Conservation (phyloP, 2,329 filamentous ascomycete genomes). For the Pezicula neosporulosa region DNA sequence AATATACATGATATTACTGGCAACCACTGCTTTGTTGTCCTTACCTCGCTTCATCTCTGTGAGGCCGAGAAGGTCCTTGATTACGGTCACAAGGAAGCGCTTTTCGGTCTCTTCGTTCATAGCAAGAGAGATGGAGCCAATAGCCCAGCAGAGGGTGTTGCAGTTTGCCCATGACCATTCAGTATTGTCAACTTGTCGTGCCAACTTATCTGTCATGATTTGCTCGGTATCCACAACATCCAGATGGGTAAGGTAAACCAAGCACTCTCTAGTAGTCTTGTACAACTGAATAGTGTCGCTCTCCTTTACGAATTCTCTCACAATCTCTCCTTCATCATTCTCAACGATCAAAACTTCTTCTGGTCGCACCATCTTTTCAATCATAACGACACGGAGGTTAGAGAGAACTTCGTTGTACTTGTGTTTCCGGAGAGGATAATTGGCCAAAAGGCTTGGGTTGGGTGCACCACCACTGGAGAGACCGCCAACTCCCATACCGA, state of each 20-base stretch:
- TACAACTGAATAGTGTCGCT: slow-evolving; percentile 98
- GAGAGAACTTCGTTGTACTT: slow-evolving; percentile 94
- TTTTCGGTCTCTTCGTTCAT: slow-evolving; percentile 99
- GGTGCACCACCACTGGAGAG: slow-evolving; percentile 78
- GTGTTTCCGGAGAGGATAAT: slow-evolving; percentile 93
- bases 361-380: slow-evolving; percentile 98
- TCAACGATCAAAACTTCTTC: slow-evolving; percentile 99
- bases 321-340: slow-evolving; percentile 98
- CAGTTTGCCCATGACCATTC: slow-evolving; percentile 99
- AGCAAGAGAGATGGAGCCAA: slow-evolving; percentile 94
- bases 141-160: slow-evolving; percentile 99
- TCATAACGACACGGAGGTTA: slow-evolving; percentile 96
- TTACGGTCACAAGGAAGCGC: slow-evolving; percentile 95
- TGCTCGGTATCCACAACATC: slow-evolving; percentile 96
- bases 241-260: slow-evolving; percentile 95
- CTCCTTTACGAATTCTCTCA: slow-evolving; percentile 98
- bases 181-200: slow-evolving; percentile 87
- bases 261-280: slow-evolving; percentile 95
- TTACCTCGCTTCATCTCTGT: slow-evolving; percentile 99
- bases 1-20: slow-evolving; percentile 99
- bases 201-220: slow-evolving; percentile 98
- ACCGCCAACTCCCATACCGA: slow-evolving; percentile 70
- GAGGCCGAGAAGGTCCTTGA: slow-evolving; percentile 93
- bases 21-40: slow-evolving; percentile 98
- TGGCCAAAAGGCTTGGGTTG: slow-evolving; percentile 79